These are phyloP conservation scores for Xanthoconium separans DNA, from an alignment of 1,284 basidiomycete genomes.

Conservation along the genomic window DNA sequence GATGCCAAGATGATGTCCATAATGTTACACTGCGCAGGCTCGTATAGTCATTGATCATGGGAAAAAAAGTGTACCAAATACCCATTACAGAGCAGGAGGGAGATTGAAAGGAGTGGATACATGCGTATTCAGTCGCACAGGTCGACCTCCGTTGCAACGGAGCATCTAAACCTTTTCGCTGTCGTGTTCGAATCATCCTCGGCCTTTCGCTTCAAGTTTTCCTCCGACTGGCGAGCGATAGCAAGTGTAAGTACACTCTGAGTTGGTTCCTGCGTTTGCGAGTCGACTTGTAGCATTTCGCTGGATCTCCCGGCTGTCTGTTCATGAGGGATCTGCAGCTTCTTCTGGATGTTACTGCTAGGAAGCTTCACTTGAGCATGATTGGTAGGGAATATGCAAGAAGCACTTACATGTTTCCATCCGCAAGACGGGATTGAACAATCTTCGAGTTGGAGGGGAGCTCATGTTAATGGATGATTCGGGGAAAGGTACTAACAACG, in stretches of 20 bases:
- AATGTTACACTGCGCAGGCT: neutral
- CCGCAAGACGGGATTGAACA: slow-evolving; percentile 17
- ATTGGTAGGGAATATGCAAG: neutral
- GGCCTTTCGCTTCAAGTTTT: slow-evolving; percentile 33
- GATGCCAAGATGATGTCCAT: no score
- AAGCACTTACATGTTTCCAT: slow-evolving; percentile 27
- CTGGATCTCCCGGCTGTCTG: neutral
- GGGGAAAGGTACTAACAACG: slow-evolving; percentile 41
- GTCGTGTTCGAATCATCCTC: slow-evolving; percentile 27
- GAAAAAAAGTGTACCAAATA: neutral
- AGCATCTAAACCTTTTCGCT: slow-evolving; percentile 56
- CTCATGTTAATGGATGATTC: slow-evolving; percentile 1
- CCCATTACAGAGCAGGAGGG: neutral
- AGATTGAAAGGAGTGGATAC: neutral
- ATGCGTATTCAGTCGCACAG: slow-evolving; percentile 47
- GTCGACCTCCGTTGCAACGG: slow-evolving; percentile 53
- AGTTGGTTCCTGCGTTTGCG: slow-evolving; percentile 57
- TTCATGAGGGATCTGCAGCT: neutral
- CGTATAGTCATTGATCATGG: neutral
- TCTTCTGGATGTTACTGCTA: slow-evolving; percentile 3
- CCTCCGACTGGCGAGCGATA: slow-evolving; percentile 14
- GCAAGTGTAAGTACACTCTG: slow-evolving; percentile 29
- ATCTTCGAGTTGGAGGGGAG: slow-evolving; percentile 3
- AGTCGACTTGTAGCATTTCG: slow-evolving; percentile 18
- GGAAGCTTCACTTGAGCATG: neutral